A percentile compares a stretch with the other conserved stretches of the same genome.
These are phyloP conservation scores for Aspergillus oerlinghausenensis DNA, from an alignment of 2,329 filamentous ascomycete genomes.

Conservation along the genomic window DNA sequence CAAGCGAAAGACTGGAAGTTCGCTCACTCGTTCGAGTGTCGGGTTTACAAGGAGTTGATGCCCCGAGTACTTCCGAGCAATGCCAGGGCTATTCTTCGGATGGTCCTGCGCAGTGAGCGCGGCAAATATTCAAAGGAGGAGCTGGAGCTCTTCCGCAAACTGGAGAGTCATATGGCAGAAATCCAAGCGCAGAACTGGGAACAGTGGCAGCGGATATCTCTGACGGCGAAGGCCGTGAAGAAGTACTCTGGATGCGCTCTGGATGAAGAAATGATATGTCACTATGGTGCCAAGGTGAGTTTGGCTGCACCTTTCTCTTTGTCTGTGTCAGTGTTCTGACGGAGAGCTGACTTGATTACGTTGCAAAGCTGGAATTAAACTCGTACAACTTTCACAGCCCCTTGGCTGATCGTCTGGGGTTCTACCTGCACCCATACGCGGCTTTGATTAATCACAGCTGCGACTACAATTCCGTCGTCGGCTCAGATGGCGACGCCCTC, in stretches of 20 bases:
- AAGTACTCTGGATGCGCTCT: constrained; percentile 48
- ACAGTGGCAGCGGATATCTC: constrained; percentile 46
- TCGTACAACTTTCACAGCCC: constrained; percentile 54
- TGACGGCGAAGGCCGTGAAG: constrained; percentile 52
- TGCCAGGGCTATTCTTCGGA: constrained; percentile 52
- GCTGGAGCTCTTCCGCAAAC: constrained; percentile 39
- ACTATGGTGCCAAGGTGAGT: constrained; percentile 45
- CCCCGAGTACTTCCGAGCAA: constrained; percentile 51
- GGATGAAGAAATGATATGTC: constrained; percentile 38
- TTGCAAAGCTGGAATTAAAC: constrained; percentile 51
- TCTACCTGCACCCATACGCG: constrained; percentile 54
- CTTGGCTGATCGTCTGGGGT: constrained; percentile 54
- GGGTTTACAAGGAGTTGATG: constrained; percentile 44
- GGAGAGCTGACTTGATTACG: background rate
- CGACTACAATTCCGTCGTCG: constrained; percentile 54
- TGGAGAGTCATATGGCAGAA: constrained; percentile 48
- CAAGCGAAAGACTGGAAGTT: constrained; percentile 57
- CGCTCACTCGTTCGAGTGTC: constrained; percentile 58
- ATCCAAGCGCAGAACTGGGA: constrained; percentile 39
- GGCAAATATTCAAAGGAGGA: constrained; percentile 35
- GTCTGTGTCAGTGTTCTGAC: background rate
- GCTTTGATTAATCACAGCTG: constrained; percentile 60
- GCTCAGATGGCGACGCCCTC: constrained; percentile 52
- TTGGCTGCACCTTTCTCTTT: background rate
- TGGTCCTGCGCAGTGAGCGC: constrained; percentile 42